Evolutionary conservation across 208 protist genomes (phyloP), one percentile per base, ranked within the genome.

Genomic region (Naegleria fowleri): DNA sequence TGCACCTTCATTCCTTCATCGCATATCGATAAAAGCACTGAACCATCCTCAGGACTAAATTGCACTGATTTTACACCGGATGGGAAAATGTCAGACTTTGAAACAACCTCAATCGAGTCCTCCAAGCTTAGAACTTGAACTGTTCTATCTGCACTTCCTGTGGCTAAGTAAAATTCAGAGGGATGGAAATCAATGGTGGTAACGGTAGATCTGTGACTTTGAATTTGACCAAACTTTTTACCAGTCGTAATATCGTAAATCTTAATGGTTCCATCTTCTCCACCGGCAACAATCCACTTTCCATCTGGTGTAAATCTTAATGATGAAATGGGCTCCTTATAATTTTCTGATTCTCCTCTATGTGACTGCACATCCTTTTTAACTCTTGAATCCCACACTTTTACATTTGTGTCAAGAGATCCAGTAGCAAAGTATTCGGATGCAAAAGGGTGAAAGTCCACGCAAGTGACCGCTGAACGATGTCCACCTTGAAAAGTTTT

Each of bases 221-320:
- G 16, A 15, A 11, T 43, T 41, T 94, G 90, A 0, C 38, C 15
- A 36, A 95, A 25, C 33, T 92, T 22, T 83, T 92, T 95, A 36
- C 93, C 93, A 38, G 91, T 87, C 0, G 93, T 95, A 22, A 96
- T 86, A 75, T 96, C 94, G 92, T 93, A 95, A 36, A 96, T 38
- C 90, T 93, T 90, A 22, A 91, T 39, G 5, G 59, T 83, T 48
- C 91, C 84, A 89, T 93, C 90, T 11, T 90, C 88, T 39, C 41
- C 33, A 19, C 86, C 91, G 9, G 92, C 93, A 38, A 94, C 87
- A 36, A 95, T 86, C 93, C 92, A 95, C 15, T 93, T 86, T 6
- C 94, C 94, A 76, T 96, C 94, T 19, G 94, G 93, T 0, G 84
- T 91, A 91, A 95, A 96, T 41, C 16, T 16, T 75, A 96, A 39